Percentiles rank a stretch among this genome's conserved stretches.
These are phyloP conservation scores for Trebouxia sp. DNA, from an alignment of 139 green algal genomes.

Conservation along the genomic window DNA sequence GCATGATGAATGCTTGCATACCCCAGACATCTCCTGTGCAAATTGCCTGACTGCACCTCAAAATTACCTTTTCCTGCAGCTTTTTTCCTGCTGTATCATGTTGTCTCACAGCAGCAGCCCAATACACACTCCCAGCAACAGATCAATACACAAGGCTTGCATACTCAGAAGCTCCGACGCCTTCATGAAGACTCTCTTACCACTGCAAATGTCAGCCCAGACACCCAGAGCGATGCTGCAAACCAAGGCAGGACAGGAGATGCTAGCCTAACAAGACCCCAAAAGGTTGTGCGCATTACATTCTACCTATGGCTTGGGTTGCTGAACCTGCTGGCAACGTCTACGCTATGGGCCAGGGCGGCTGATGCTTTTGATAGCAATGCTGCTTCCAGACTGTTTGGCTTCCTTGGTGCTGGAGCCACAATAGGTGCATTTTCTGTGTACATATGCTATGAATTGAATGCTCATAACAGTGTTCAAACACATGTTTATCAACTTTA, in stretches of 20 bases:
- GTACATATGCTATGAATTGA: not conserved
- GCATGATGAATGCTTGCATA: too few species aligned
- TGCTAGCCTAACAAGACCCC: slow-evolving; percentile 24
- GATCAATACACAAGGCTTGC: not conserved
- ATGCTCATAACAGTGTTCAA: not conserved
- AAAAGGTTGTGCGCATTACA: slow-evolving; percentile 40
- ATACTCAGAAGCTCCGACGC: not conserved
- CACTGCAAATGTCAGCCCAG: not conserved
- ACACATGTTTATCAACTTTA: slow-evolving; percentile 41
- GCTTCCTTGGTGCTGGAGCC: slow-evolving; percentile 59
- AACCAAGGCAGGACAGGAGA: not conserved
- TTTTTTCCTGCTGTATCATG: slow-evolving; percentile 10
- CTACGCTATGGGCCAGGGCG: slow-evolving; percentile 71
- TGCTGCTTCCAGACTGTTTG: slow-evolving; percentile 61
- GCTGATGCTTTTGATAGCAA: slow-evolving; percentile 67
- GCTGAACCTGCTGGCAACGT: slow-evolving; percentile 74
- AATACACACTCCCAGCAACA: not conserved
- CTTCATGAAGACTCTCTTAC: not conserved
- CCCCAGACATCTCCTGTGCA: too few species aligned
- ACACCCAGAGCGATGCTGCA: not conserved
- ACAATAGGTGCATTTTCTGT: slow-evolving; percentile 21
- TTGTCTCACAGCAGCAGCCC: not conserved
- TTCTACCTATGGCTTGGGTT: slow-evolving; percentile 78
- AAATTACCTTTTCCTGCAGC: not conserved
- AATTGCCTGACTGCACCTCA: too few species aligned